phyloP scores from a whole-genome alignment of 129 eudicot species.

The Rutidosis leptorrhynchoides region DNA sequence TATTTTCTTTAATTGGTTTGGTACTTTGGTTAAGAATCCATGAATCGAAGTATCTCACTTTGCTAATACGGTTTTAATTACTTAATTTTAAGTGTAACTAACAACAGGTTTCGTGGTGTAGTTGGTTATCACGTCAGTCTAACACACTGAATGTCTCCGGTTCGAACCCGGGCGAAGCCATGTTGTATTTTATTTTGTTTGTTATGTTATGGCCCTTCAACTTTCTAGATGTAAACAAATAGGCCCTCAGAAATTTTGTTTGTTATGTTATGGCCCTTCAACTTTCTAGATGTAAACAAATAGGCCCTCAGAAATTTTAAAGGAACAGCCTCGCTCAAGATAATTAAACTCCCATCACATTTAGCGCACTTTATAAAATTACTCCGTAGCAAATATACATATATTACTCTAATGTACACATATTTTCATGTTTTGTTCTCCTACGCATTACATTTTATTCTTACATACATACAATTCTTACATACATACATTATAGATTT shows the following conservation, averaged over 20 bases:
- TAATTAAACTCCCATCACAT: neutral
- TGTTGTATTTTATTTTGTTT: neutral
- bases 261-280: neutral
- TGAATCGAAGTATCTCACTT: too few species aligned
- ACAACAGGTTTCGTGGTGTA: slow-evolving; percentile 67
- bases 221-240: neutral
- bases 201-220: neutral
- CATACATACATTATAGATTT: too few species aligned
- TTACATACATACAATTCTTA: too few species aligned
- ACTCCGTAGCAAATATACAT: too few species aligned
- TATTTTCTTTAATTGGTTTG: too few species aligned
- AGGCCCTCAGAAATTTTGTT: neutral
- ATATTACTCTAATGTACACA: too few species aligned
- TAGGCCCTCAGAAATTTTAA: neutral
- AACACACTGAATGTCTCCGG: slow-evolving; percentile 95
- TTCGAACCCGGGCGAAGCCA: slow-evolving; percentile 74
- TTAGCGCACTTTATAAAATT: neutral
- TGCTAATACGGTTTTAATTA: too few species aligned
- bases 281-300: neutral
- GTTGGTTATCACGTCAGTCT: slow-evolving; percentile 95
- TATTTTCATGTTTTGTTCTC: too few species aligned
- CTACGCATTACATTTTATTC: too few species aligned
- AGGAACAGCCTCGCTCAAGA: neutral
- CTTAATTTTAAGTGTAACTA: neutral
- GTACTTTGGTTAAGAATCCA: too few species aligned